Percentiles rank a stretch among this genome's conserved stretches.
These are phyloP conservation scores for Tolypocladium capitatum DNA, from an alignment of 2,329 filamentous ascomycete genomes.

Conservation along the genomic window DNA sequence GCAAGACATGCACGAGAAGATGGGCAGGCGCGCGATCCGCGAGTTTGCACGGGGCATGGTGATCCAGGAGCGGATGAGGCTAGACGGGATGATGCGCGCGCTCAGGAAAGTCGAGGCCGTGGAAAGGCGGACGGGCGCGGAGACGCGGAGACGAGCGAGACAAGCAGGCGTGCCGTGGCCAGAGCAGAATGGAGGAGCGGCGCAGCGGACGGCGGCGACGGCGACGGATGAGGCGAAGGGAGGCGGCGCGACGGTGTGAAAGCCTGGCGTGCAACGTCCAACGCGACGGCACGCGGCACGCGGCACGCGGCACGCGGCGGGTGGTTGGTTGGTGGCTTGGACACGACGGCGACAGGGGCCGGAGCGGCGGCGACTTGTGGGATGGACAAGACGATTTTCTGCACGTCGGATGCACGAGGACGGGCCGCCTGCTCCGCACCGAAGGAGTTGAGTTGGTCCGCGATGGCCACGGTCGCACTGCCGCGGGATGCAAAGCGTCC, in stretches of 20 bases:
- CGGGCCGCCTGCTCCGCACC: not conserved
- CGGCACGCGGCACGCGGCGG: too few species aligned
- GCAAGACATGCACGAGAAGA: slow-evolving; percentile 76
- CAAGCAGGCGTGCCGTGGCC: not conserved
- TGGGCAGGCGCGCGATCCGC: slow-evolving; percentile 60
- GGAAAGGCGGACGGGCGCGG: not conserved
- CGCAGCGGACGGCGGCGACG: not conserved
- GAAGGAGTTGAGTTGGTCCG: not conserved
- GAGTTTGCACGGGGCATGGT: slow-evolving; percentile 69
- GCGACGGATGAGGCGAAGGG: not conserved
- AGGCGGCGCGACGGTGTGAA: not conserved
- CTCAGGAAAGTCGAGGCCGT: slow-evolving; percentile 44
- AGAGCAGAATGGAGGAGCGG: not conserved
- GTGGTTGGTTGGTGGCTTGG: not conserved
- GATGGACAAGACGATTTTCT: not conserved
- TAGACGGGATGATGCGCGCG: slow-evolving; percentile 71
- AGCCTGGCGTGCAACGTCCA: not conserved
- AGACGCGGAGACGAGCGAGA: not conserved
- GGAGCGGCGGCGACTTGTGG: not conserved
- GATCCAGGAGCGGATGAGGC: slow-evolving; percentile 62
- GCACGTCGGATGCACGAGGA: not conserved
- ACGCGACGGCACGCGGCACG: not conserved
- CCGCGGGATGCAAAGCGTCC: not conserved
- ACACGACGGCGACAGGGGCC: not conserved
- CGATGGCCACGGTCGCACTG: not conserved